Conservation (phyloP, 1,284 basidiomycete species). For the Vanrija sp. region DNA sequence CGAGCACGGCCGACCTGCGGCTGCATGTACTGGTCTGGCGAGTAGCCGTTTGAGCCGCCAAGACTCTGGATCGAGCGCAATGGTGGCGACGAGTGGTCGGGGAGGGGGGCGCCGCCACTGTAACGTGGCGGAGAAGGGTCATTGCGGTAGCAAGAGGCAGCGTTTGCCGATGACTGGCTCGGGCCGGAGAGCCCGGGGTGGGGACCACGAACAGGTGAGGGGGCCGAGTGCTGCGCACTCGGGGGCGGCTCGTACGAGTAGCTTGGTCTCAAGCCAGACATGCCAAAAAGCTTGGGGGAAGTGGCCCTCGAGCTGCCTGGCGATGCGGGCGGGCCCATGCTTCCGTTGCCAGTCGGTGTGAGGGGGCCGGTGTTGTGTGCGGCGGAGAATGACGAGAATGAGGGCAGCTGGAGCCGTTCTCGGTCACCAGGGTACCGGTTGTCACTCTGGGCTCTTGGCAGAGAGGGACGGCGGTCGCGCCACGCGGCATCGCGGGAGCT, state of each 20-base stretch:
- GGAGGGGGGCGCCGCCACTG: neutral
- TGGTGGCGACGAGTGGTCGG: conserved; percentile 1
- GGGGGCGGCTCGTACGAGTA: conserved; percentile 11
- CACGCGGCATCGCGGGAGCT: conserved; percentile 3
- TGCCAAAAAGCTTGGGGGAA: conserved; percentile 5
- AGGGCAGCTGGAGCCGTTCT: conserved; percentile 6
- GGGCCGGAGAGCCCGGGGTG: too few species aligned
- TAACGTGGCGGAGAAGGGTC: conserved; percentile 4
- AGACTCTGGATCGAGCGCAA: conserved; percentile 2
- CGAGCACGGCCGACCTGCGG: conserved; percentile 9
- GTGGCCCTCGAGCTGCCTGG: conserved; percentile 8
- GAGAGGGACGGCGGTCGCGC: conserved; percentile 8
- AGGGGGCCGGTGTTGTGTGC: conserved; percentile 2
- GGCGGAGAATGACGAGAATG: conserved; percentile 9
- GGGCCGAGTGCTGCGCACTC: neutral
- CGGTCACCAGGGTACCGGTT: conserved; percentile 5
- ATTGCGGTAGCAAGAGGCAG: conserved; percentile 1
- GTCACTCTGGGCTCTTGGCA: conserved; percentile 15
- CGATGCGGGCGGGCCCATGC: conserved; percentile 13
- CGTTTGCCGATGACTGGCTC: neutral
- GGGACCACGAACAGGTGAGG: neutral
- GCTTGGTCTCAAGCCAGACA: conserved; percentile 10
- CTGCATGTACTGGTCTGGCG: neutral
- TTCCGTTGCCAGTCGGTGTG: conserved; percentile 7
- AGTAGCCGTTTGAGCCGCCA: conserved; percentile 1